These are phyloP conservation scores for Trametes cubensis DNA, from an alignment of 768 basidiomycete genomes.

Conservation along the genomic window DNA sequence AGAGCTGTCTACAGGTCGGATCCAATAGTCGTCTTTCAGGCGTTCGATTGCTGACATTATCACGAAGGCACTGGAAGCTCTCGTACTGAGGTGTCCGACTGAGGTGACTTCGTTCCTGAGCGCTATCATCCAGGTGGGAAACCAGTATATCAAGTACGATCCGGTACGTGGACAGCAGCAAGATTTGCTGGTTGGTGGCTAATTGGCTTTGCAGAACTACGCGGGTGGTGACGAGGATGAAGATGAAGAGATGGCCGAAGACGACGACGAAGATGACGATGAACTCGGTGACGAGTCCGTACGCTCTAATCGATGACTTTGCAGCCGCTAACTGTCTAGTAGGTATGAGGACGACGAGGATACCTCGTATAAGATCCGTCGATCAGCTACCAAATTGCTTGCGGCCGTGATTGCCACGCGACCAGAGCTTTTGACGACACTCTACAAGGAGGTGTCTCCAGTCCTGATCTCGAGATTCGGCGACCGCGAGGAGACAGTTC, in stretches of 20 bases:
- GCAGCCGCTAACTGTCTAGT: constrained; percentile 3
- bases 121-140: constrained; percentile 69
- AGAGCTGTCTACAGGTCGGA: constrained; percentile 76
- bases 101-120: constrained; percentile 77
- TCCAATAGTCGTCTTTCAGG: not conserved
- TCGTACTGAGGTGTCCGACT: constrained; percentile 80
- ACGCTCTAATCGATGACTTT: constrained; percentile 4
- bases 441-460: constrained; percentile 87
- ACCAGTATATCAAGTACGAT: constrained; percentile 87
- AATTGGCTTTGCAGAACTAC: constrained; percentile 57
- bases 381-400: constrained; percentile 89
- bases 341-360: constrained; percentile 99
- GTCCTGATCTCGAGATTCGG: constrained; percentile 88
- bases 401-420: constrained; percentile 85
- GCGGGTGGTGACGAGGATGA: constrained; percentile 71
- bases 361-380: constrained; percentile 95
- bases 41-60: not conserved
- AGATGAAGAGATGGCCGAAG: constrained; percentile 62
- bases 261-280: constrained; percentile 79
- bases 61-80: constrained; percentile 76
- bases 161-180: constrained; percentile 58
- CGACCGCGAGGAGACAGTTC: constrained; percentile 94
- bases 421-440: constrained; percentile 76
- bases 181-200: not conserved
- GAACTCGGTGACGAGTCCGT: constrained; percentile 68